phyloP scores from a whole-genome alignment of 2,329 filamentous ascomycete genomes.

The Cryphonectria carpinicola region DNA sequence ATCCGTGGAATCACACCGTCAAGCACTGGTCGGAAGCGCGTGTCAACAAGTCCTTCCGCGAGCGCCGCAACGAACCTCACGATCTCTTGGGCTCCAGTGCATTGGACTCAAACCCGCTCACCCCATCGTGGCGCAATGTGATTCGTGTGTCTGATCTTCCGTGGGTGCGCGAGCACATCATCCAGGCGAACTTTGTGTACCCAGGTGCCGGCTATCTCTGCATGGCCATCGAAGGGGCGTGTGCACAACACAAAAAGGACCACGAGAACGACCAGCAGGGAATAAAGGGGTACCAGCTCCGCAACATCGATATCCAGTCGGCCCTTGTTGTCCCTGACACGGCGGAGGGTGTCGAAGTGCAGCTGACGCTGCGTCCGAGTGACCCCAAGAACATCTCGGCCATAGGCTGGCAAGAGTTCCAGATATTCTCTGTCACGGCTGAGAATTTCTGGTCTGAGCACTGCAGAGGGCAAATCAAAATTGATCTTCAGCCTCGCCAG shows the following conservation, averaged over 20 bases:
- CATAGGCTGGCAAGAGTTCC: conserved; percentile 7
- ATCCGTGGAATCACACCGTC: conserved; percentile 51
- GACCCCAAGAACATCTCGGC: neutral
- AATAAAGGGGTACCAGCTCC: neutral
- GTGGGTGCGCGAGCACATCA: conserved; percentile 16
- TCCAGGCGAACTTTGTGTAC: conserved; percentile 5
- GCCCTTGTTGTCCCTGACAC: conserved; percentile 12
- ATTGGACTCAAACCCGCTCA: conserved; percentile 36
- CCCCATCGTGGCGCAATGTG: conserved; percentile 41
- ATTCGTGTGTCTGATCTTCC: conserved; percentile 31
- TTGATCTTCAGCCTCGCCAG: conserved; percentile 6
- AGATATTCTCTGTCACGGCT: neutral
- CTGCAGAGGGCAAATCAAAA: neutral
- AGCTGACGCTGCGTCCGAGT: neutral
- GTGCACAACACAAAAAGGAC: neutral
- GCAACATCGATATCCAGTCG: conserved; percentile 3
- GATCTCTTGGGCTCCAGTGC: conserved; percentile 44
- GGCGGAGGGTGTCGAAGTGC: conserved; percentile 6
- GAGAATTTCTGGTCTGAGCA: conserved; percentile 3
- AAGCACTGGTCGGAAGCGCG: conserved; percentile 45
- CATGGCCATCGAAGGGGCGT: conserved; percentile 23
- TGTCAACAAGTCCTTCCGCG: conserved; percentile 39
- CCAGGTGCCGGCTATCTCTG: conserved; percentile 11
- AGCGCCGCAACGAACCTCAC: conserved; percentile 40
- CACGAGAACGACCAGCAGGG: neutral